Percentiles rank a stretch among this genome's conserved stretches.
phyloP scores from a whole-genome alignment of 2,329 filamentous ascomycete genomes.

The Neopestalotiopsis sp. region DNA sequence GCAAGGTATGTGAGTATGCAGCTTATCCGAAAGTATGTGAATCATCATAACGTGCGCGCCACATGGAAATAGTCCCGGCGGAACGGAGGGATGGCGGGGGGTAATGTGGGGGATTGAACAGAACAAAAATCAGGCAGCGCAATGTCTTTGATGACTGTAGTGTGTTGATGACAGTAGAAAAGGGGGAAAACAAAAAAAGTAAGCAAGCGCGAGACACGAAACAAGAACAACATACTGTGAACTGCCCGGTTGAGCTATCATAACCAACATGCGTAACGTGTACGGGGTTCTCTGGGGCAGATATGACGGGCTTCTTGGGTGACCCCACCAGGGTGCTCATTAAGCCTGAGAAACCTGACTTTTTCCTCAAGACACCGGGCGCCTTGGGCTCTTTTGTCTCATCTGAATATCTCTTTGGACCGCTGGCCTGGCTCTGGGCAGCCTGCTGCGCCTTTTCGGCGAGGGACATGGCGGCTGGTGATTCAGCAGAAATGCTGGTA shows the following conservation, averaged over 20 bases:
- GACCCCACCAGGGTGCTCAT: slow-evolving; percentile 85
- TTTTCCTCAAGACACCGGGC: slow-evolving; percentile 72
- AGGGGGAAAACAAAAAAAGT: background rate
- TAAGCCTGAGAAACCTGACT: slow-evolving; percentile 86
- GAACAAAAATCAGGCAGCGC: slow-evolving; percentile 6
- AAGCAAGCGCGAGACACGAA: slow-evolving; percentile 21
- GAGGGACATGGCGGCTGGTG: slow-evolving; percentile 47
- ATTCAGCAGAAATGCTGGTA: slow-evolving; percentile 62
- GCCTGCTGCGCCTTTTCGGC: slow-evolving; percentile 48
- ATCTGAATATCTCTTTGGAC: slow-evolving; percentile 79
- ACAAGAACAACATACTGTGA: slow-evolving; percentile 68
- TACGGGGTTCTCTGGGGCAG: slow-evolving; percentile 95
- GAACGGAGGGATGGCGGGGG: slow-evolving; percentile 15
- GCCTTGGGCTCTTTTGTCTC: slow-evolving; percentile 69
- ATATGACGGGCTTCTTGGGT: slow-evolving; percentile 90
- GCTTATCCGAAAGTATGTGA: background rate
- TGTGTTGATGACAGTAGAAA: background rate
- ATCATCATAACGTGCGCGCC: background rate
- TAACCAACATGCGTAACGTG: slow-evolving; percentile 98
- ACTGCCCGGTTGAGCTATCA: slow-evolving; percentile 94
- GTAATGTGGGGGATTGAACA: slow-evolving; percentile 26
- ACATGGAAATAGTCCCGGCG: background rate
- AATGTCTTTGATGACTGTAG: background rate
- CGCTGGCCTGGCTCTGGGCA: slow-evolving; percentile 53
- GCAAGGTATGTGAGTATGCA: slow-evolving; percentile 24